phyloP scores from a whole-genome alignment of 2,329 filamentous ascomycete genomes.

The Alternaria gansuensis region DNA sequence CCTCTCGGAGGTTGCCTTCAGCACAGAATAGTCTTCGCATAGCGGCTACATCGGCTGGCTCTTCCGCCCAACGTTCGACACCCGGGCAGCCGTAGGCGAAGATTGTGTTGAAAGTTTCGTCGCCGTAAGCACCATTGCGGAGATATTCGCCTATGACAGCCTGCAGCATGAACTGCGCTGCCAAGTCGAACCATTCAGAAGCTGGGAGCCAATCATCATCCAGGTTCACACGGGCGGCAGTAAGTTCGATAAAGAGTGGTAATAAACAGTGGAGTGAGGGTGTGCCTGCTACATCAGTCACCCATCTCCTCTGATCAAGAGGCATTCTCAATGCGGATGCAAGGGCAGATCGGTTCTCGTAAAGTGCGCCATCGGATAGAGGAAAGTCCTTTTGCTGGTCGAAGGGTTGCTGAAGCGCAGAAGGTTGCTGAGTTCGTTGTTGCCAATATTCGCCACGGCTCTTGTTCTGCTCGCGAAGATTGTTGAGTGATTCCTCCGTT shows the following conservation, averaged over 20 bases:
- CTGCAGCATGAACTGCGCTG: conserved; percentile 61
- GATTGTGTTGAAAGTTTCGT: conserved; percentile 54
- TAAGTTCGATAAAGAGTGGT: conserved; percentile 63
- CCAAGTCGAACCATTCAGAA: conserved; percentile 57
- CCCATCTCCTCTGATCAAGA: conserved; percentile 34
- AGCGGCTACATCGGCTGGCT: conserved; percentile 40
- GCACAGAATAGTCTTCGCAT: conserved; percentile 50
- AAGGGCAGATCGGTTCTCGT: conserved; percentile 41
- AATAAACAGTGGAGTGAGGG: conserved; percentile 54
- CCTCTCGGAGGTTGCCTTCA: conserved; percentile 40
- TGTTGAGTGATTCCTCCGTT: conserved; percentile 45
- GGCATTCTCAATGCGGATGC: conserved; percentile 41
- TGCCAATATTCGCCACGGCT: conserved; percentile 43
- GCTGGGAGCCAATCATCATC: conserved; percentile 48
- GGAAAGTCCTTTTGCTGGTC: conserved; percentile 42
- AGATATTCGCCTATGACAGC: conserved; percentile 60
- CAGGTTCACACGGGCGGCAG: conserved; percentile 49
- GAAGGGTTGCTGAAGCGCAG: conserved; percentile 37
- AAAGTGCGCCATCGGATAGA: conserved; percentile 37
- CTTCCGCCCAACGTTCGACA: conserved; percentile 30
- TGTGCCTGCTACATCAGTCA: conserved; percentile 51
- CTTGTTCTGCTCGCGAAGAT: conserved; percentile 51
- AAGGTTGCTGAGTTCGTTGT: conserved; percentile 30
- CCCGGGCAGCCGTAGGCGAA: conserved; percentile 58
- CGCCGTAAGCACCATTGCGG: conserved; percentile 49